Evolutionary conservation across 805 yeast genomes (phyloP), one percentile per base, ranked within the genome.

Genomic region (Suhomyces sp.): DNA sequence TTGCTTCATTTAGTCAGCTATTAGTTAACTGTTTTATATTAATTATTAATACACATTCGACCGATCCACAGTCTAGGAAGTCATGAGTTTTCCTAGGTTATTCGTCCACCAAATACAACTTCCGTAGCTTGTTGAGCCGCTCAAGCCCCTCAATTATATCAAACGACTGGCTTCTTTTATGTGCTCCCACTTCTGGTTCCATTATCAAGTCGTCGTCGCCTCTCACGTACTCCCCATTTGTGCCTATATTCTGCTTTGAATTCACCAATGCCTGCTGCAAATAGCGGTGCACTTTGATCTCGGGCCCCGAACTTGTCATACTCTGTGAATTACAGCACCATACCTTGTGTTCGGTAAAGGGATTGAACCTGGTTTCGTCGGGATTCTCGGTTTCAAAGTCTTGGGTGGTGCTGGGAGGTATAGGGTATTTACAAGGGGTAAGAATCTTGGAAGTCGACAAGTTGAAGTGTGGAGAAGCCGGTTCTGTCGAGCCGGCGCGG

Each of bases 111-210:
- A 74, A 63, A 55, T 72, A 74, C 26, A 74, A 57, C 51, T 69
- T 69, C 22, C 77, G 60, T 44, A 75, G 56, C 53, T 75, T 73
- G 33, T 57, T 60, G 24, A 75, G 60, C 40, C 66, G 59, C 35
- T 70, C 74, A 22, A 73, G 53, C 0, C 71, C 71, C 2, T 69
- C 77, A 31, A 60, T 57, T 15, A 73, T 59, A 49, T 71, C 76
- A 23, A 71, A 57, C 42, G 62, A 62, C 5, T 51, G 52, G 23
- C 55, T 60, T 41, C 69, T 47, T 45, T 63, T 66, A n/a, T n/a
- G 41, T 42, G n/a, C 40, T 10, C 19, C 27, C 29, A 22, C 1
- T 36, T 17, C 26, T n/a, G 44, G 13, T 2, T 50, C 50, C 53
- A 49, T 51, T 6, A 29, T 40, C 42, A 48, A 41, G 17, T 49